phyloP scores from a whole-genome alignment of 768 basidiomycete species.

The Galerina sulciceps region DNA sequence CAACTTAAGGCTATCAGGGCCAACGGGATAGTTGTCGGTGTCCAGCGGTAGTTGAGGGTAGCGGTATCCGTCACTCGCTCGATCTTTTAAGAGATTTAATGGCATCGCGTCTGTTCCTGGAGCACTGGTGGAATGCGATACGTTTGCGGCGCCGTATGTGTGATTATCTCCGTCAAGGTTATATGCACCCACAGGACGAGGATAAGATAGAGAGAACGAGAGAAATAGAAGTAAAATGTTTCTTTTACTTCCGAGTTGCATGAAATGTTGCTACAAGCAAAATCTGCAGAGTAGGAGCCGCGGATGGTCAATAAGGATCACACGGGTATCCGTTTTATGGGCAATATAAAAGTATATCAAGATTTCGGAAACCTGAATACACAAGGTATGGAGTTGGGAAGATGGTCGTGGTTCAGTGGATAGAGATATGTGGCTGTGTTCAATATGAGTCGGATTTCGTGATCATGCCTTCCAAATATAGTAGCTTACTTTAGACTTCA shows the following conservation, averaged over 20 bases:
- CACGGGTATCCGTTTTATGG: not conserved
- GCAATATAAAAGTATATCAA: not conserved
- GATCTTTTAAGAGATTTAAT: conserved; percentile 3
- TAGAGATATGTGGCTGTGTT: not conserved
- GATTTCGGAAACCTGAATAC: not conserved
- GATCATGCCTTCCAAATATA: not conserved
- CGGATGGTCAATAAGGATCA: not conserved
- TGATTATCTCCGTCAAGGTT: not conserved
- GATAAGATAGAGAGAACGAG: not conserved
- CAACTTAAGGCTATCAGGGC: conserved; percentile 57
- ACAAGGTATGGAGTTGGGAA: not conserved
- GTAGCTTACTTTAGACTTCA: no score
- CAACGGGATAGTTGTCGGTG: conserved; percentile 60
- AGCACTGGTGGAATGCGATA: not conserved
- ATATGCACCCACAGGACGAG: not conserved
- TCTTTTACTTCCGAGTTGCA: conserved; percentile 4
- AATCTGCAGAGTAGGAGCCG: not conserved
- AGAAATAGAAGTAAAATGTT: not conserved
- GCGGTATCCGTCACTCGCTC: conserved; percentile 20
- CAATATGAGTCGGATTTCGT: no score
- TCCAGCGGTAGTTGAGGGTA: conserved; percentile 56
- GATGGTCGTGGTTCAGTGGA: no score
- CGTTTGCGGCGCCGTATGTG: not conserved
- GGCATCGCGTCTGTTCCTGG: conserved; percentile 1
- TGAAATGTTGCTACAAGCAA: not conserved